phyloP scores from a whole-genome alignment of 2,329 filamentous ascomycete species.

The Chrysoporthe puriensis region DNA sequence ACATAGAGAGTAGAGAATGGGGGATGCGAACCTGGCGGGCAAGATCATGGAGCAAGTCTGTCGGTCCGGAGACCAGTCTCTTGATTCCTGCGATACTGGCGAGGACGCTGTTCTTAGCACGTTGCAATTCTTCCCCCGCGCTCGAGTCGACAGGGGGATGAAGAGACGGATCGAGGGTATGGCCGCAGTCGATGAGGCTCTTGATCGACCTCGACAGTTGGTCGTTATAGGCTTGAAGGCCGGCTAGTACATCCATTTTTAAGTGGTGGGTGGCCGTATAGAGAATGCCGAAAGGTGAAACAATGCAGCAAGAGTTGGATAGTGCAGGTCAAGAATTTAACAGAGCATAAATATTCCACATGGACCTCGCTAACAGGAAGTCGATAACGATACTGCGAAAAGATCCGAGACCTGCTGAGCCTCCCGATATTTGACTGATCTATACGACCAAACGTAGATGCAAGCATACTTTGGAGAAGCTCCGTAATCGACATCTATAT shows the following conservation, averaged over 20 bases:
- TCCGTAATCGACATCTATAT: neutral
- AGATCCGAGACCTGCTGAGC: neutral
- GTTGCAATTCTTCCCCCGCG: neutral
- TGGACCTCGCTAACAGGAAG: neutral
- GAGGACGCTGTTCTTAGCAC: conserved; percentile 3
- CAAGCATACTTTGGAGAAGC: neutral
- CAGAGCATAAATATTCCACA: neutral
- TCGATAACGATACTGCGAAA: neutral
- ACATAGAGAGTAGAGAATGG: neutral
- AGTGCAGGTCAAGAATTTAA: neutral
- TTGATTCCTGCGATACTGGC: conserved; percentile 4
- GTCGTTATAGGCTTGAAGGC: conserved; percentile 5
- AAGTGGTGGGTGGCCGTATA: neutral
- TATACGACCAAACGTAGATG: neutral
- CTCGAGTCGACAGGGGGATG: neutral
- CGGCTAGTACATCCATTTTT: neutral
- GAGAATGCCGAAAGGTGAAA: neutral
- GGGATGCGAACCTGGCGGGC: conserved; percentile 7
- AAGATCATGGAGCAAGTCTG: conserved; percentile 2
- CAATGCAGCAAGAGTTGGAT: neutral
- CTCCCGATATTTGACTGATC: neutral
- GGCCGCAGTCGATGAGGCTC: neutral
- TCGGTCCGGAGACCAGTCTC: neutral
- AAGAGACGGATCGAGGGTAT: neutral
- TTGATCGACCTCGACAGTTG: conserved; percentile 4